These are phyloP conservation scores for Cytospora chrysosperma DNA, from an alignment of 2,329 filamentous ascomycete genomes.

Conservation along the genomic window DNA sequence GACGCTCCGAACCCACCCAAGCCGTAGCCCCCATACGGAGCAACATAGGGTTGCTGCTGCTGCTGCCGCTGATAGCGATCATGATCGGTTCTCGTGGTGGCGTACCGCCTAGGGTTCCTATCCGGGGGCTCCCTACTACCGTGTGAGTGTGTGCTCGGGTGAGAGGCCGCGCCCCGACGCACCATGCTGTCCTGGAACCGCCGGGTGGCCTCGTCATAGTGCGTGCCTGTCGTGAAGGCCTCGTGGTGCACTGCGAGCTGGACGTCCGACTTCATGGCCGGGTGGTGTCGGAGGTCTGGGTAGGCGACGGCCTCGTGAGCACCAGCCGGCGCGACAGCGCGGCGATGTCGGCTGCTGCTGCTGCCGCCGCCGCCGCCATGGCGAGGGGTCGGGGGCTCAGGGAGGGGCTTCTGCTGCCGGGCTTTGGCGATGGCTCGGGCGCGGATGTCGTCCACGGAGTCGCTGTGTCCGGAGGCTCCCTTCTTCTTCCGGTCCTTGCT, in stretches of 20 bases:
- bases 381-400: too few species aligned
- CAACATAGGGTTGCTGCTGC: not conserved
- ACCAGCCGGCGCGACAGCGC: not conserved
- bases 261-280: not conserved
- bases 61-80: not conserved
- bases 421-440: not conserved
- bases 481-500: not conserved
- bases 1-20: not conserved
- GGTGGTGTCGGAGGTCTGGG: not conserved
- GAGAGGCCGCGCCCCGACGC: not conserved
- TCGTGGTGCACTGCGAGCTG: not conserved
- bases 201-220: not conserved
- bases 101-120: not conserved
- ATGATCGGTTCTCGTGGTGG: not conserved
- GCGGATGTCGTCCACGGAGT: conserved; percentile 2
- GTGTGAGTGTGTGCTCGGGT: not conserved
- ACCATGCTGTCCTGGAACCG: not conserved
- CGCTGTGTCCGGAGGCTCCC: not conserved
- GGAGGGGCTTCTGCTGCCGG: not conserved
- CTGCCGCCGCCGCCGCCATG: not conserved
- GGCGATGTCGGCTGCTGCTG: not conserved
- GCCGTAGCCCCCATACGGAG: not conserved
- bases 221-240: not conserved
- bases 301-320: not conserved
- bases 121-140: not conserved